Base-by-base conservation (phyloP, 805 yeast species). In the Cyberlindnera euphorbiiphila region DNA sequence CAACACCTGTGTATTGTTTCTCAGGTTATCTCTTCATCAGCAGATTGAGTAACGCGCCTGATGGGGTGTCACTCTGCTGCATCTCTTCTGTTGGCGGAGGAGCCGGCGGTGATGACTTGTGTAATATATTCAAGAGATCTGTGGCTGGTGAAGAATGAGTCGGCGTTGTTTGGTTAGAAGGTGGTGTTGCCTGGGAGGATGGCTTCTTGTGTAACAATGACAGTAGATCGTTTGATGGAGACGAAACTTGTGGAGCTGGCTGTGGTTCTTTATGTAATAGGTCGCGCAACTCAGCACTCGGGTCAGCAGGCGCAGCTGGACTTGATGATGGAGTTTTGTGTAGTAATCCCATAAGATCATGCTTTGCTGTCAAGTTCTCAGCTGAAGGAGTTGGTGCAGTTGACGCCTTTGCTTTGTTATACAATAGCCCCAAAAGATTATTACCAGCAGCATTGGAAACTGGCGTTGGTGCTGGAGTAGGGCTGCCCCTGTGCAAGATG, bases 71-170 rank as follows among this genome's bases (percentile, higher is more conserved):
- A n/a, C n/a, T n/a, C n/a, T n/a, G n/a, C n/a, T n/a, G n/a, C n/a
- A n/a, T n/a, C n/a, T n/a, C n/a, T n/a, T n/a, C n/a, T n/a, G n/a
- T n/a, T n/a, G n/a, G n/a, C n/a, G n/a, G n/a, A n/a, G n/a, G n/a
- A n/a, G n/a, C n/a, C 28, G 39, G 25, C 10, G 41, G 6, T 23
- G 41, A 29, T 1, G 34, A 9, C 39, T 43, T 45, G 32, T 51
- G 52, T 11, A 51, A 31, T 9, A 50, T 30, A 12, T 17, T 43
- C 39, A 53, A 20, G 15, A 51, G 34, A 13, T 52, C 53, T 17
- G 39, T 37, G 11, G 57, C 52, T 16, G 50, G 44, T 2, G 45
- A 28, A 1, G n/a, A n/a, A n/a, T n/a, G n/a, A 23, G 13, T 11
- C 7, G 24, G 9, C 13, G 15, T 8, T 12, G 29, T 14, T 7